Evolutionary conservation across 78 protist genomes (phyloP), one percentile per base, ranked within the genome.

Genomic region (Dictyostelium intermedium): DNA sequence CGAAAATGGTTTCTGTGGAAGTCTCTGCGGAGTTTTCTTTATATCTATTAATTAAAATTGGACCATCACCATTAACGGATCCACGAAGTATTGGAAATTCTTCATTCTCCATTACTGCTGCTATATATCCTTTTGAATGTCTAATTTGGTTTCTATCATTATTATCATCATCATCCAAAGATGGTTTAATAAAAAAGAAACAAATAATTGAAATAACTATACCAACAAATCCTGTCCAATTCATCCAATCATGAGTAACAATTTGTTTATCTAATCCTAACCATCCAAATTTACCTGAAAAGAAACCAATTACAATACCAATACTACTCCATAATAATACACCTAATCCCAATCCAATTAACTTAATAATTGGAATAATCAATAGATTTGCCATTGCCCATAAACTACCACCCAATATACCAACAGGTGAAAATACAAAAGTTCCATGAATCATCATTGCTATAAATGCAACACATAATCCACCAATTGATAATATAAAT

Each of bases 311-410:
- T 45, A 97, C 47, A 79, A 97, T 53, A 73, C 92, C 95, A 34
- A 96, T 10, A 18, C 77, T 25, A 1, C 97, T 83, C 98, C 98
- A 98, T 27, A 97, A n/a, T n/a, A 93, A 56, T 47, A 98, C 18
- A 2, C 97, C 99, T 11, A 97, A 53, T 3, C 97, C 96, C 30
- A 98, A 80, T 5, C 99, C 99, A 30, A 96, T 73, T 4, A 82
- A 5, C 27, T 96, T 79, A 18, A 98, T 95, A 41, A 96, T 89
- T 3, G 97, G 96, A 16, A 97, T 97, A 30, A 84, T 76, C 30
- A 84, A 50, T 11, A 84, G 27, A 47, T 97, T 97, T n/a, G 97
- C 98, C 16, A 63, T 45, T 5, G 61, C n/a, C 93, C 93, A 89
- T 45, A 89, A 34, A 18, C 80, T 30, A 32, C 82, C 32, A 79